Evolutionary conservation across 768 basidiomycete genomes (phyloP), one percentile per base, ranked within the genome.

Genomic region (Lentinula sp.): DNA sequence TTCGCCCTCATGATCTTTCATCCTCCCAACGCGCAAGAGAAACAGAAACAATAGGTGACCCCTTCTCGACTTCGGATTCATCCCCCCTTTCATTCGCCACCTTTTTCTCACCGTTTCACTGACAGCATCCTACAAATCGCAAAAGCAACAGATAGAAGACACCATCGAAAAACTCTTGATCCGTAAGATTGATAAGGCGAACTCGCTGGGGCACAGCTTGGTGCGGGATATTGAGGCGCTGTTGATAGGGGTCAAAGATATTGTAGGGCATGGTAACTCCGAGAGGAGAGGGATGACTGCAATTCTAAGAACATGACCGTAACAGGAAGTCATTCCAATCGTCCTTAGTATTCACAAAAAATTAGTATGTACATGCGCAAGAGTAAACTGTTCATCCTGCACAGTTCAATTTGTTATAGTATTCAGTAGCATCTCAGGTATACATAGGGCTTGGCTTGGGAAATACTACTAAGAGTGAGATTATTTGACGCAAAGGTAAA

Each of bases 131-230:
- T 59, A n/a, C 23, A 12, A 59, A 35, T 36, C 45, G 6, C 28
- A 33, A 33, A 46, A 46, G 20, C 10, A 35, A 9, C 43, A 59
- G 8, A 20, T 46, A 32, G 62, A 66, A 58, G 46, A 60, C 9
- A 46, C 46, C 20, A 61, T 66, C 8, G 54, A 53, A 10, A 57
- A 53, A 52, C 43, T 66, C 28, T 62, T 70, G 57, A 61, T 61
- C 16, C 61, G 66, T 16, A 70, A 70, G 60, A 57, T 63, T 28
- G 66, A 61, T 4, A 70, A 70, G 61, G 67, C 67, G 35, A 62
- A 52, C 12, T 18, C 20, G 20, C 15, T 63, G 54, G 66, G 66
- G 3, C 43, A 61, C 9, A 61, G 56, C 23, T 61, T 68, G 16
- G 57, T 65, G 0, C 46, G 61, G 15, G 68, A 69, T 61, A 57